phyloP scores from a whole-genome alignment of 129 eudicot species.

The sunflower (Helianthus annuus) region DNA sequence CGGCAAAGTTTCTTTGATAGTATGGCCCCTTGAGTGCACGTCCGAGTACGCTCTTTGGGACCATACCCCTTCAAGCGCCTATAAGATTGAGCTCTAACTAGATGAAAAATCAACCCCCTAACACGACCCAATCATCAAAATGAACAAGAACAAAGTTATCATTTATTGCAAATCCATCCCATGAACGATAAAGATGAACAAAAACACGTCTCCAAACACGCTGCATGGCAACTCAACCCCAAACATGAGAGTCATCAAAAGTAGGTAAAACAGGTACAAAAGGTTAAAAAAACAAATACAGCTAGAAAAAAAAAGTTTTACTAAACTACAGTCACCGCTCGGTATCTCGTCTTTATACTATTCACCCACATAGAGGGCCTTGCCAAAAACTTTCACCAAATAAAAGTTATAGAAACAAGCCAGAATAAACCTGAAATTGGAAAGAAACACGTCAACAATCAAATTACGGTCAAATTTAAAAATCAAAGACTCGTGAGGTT shows the following conservation, averaged over 20 bases:
- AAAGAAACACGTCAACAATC: not conserved
- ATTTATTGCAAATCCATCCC: too few relatives aligned
- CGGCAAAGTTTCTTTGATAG: too few relatives aligned
- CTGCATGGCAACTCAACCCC: too few relatives aligned
- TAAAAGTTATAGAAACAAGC: slow-evolving; percentile 45
- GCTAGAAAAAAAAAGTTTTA: slow-evolving; percentile 10
- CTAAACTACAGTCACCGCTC: slow-evolving; percentile 41
- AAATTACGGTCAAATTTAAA: not conserved
- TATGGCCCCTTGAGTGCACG: too few relatives aligned
- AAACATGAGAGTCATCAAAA: too few relatives aligned
- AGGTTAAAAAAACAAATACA: too few relatives aligned
- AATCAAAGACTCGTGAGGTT: not conserved
- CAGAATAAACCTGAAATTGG: slow-evolving; percentile 67
- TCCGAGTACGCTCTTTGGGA: too few relatives aligned
- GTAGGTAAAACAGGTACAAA: too few relatives aligned
- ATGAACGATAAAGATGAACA: too few relatives aligned
- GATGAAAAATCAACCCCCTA: slow-evolving; percentile 29
- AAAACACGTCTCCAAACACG: too few relatives aligned
- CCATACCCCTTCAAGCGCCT: too few relatives aligned
- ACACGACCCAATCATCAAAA: slow-evolving; percentile 23
- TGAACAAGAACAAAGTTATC: not conserved
- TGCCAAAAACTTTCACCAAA: slow-evolving; percentile 31
- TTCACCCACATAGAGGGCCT: slow-evolving; percentile 32
- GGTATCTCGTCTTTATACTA: slow-evolving; percentile 30
- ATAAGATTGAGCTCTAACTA: not conserved